phyloP scores from a whole-genome alignment of 495 filamentous ascomycete genomes.

The Filosporella fistucella region DNA sequence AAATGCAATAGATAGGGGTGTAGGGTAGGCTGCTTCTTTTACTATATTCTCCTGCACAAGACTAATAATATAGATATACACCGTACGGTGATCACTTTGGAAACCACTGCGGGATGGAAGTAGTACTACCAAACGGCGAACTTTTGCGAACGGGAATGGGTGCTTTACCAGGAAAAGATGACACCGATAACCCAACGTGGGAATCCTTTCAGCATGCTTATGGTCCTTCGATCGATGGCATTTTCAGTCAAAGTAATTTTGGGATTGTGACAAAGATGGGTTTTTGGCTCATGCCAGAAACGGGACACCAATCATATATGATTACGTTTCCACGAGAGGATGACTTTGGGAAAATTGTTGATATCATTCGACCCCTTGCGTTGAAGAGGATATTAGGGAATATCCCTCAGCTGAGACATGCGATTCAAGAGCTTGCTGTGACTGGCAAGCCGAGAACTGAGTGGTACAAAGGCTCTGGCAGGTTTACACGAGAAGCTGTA shows the following conservation, averaged over 20 bases:
- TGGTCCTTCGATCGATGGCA: conserved; percentile 41
- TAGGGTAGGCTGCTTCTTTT: conserved; percentile 28
- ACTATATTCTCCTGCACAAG: too few species aligned
- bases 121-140: conserved; percentile 43
- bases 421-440: conserved; percentile 43
- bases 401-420: conserved; percentile 49
- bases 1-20: conserved; percentile 41
- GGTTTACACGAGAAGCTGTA: conserved; percentile 33
- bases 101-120: conserved; percentile 41
- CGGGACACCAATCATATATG: conserved; percentile 41
- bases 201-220: conserved; percentile 36
- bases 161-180: conserved; percentile 26
- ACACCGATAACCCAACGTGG: conserved; percentile 23
- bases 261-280: conserved; percentile 53
- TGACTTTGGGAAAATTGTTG: conserved; percentile 40
- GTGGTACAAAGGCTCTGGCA: conserved; percentile 35
- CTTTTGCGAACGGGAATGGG: conserved; percentile 46
- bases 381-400: conserved; percentile 49
- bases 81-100: conserved; percentile 45
- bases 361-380: conserved; percentile 47
- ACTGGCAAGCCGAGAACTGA: conserved; percentile 36
- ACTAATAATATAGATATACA: too few species aligned
- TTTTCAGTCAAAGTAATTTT: conserved; percentile 51
- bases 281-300: conserved; percentile 45
- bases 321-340: conserved; percentile 46